Base-by-base conservation (phyloP, 371 early-diverging fungal species). In the Saksenaea vasiformis region DNA sequence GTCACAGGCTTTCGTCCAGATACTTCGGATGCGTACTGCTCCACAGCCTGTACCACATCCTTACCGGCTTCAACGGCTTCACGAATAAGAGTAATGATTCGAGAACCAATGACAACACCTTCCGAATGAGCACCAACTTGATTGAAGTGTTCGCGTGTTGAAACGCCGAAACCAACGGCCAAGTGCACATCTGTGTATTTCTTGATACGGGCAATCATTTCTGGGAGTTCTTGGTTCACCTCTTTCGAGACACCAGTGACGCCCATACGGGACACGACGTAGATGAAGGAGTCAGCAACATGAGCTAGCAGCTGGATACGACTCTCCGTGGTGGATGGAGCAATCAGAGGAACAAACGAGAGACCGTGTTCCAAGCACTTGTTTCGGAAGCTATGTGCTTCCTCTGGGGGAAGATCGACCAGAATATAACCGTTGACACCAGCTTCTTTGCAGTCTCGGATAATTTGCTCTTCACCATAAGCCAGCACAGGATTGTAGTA, bases 91-190 rank as follows among this genome's bases (percentile, higher is more conserved):
- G 91, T 91, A 51, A 97, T 93, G 61, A 97, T 86, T 70, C 90
- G 90, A 62, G 93, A 93, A 56, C 98, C 97, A 68, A 97, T 94
- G 13, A 97, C 95, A 54, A 98, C 96, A 75, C 95, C 98, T 60
- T 97, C 96, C 8, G 95, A 89, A 57, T 91, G 87, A n/a, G 80
- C 71, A 13, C 91, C 96, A 17, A 98, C 95, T 34, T 85, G 72
- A 37, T 81, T 67, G 69, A 96, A 98, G 61, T 97, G 97, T 58
- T 92, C 92, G 38, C 90, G 84, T 19, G 85, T 96, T 27, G 92
- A 84, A 17, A 98, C 96, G 70, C 99, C 98, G 75, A 98, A 98
- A 36, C 99, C 99, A 36, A 98, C 96, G 15, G 97, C 99, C 51
- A 98, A 80, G 3, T 96, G 95, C 28, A 91, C 66, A 26, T 83